Evolutionary conservation across 1,284 basidiomycete genomes (phyloP).

Genomic region (Exsudoporus floridanus): DNA sequence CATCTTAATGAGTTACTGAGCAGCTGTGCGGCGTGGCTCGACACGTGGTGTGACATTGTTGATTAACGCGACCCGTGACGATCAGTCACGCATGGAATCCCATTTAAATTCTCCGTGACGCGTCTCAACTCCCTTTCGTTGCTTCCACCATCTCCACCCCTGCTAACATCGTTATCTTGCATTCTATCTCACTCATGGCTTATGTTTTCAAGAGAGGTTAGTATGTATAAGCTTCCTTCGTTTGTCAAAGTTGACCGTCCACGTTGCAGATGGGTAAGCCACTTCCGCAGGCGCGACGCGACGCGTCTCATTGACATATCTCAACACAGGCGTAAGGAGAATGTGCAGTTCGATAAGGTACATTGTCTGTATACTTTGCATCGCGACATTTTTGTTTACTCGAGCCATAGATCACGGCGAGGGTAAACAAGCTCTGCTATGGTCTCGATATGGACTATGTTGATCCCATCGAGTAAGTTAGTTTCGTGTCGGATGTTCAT

Average conservation of each 20-base stretch:
- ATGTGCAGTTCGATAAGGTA: constrained; percentile 86
- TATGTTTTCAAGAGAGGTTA: constrained; percentile 76
- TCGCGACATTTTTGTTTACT: constrained; percentile 15
- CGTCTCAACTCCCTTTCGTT: constrained; percentile 31
- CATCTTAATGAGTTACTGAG: constrained; percentile 18
- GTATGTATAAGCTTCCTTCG: constrained; percentile 24
- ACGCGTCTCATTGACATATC: constrained; percentile 21
- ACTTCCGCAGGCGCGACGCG: constrained; percentile 33
- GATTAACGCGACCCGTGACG: constrained; percentile 33
- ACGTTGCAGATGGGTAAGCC: constrained; percentile 60
- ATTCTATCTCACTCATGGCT: constrained; percentile 44
- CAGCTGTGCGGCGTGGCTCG: too few species aligned
- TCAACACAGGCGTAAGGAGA: constrained; percentile 70
- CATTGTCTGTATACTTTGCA: constrained; percentile 17
- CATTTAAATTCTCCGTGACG: constrained; percentile 33
- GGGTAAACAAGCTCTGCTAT: constrained; percentile 96
- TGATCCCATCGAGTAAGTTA: constrained; percentile 85
- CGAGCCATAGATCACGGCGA: constrained; percentile 71
- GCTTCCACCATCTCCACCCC: constrained; percentile 34
- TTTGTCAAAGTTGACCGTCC: constrained; percentile 10
- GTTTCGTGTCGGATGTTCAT: constrained; percentile 27
- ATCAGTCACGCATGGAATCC: constrained; percentile 26
- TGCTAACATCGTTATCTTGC: constrained; percentile 2
- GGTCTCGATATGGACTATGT: constrained; percentile 93
- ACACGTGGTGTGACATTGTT: constrained; percentile 39